Evolutionary conservation across 495 filamentous ascomycete genomes (phyloP), one percentile per base, ranked within the genome.

Genomic region (Chaetomidium leptoderma): DNA sequence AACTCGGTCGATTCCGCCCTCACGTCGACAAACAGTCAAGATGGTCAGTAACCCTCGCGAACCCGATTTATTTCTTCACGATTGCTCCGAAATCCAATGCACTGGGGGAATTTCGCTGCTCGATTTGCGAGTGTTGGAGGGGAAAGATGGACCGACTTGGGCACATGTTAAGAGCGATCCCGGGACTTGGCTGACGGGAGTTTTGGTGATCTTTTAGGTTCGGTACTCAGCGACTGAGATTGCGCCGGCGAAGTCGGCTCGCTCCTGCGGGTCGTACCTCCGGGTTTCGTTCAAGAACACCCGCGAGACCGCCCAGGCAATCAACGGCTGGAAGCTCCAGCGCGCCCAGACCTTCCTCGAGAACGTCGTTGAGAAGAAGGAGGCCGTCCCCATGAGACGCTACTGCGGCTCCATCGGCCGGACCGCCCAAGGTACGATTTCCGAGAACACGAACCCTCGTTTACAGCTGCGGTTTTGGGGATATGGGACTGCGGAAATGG

Each of bases 271-370:
- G 75, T 89, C 92, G 74, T 97, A 97, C 85, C 90, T 99, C 65
- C 92, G 93, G 70, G 91, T 96, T 72, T 93, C 88, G 67, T 97
- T 96, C 88, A 97, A 97, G 86, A 97, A 98, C 86, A 97, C 93
- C 76, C 90, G 92, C 73, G 95, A 99, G 83, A 96, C 93, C 63
- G 95, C 93, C 56, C 92, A 97, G 81, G 91, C 92, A 62, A 91
- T 97, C 86, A 97, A 90, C 78, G 92, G 93, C 77, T 96, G 92
- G 93, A 97, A 97, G 83, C 81, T 97, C 70, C 80, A 86, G 76
- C 93, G 93, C 71, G 95, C 93, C 63, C 78, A 96, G 66, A 83
- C 81, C 70, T 99, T 92, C 86, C 86, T 99, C 72, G 90, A 93
- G 80, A 97, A 97, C 76, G 93, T 99, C 65, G 84, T 86, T 73